phyloP scores from a whole-genome alignment of 2,329 filamentous ascomycete species.

The Hymenoscyphus fraxineus region DNA sequence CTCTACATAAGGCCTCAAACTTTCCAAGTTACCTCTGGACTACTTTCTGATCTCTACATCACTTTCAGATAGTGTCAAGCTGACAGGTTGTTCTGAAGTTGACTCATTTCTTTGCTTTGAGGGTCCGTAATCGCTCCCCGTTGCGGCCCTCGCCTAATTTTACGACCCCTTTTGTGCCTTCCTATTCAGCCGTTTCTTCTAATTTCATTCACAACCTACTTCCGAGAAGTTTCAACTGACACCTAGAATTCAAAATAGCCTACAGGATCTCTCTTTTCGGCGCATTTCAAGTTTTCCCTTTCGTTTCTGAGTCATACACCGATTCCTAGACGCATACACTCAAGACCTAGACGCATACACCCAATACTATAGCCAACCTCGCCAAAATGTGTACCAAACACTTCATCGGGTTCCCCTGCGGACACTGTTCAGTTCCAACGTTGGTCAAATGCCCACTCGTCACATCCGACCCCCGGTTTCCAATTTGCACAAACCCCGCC shows the following conservation, averaged over 20 bases:
- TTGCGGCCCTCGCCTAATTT: background rate
- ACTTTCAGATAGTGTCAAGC: background rate
- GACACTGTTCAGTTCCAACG: constrained; percentile 42
- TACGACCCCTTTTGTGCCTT: background rate
- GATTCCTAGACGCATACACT: background rate
- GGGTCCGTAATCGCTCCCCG: background rate
- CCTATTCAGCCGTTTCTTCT: background rate
- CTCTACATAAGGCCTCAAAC: background rate
- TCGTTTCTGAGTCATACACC: background rate
- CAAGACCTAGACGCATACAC: background rate
- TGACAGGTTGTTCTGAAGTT: background rate
- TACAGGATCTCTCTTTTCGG: background rate
- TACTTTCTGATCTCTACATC: background rate
- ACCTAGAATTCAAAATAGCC: background rate
- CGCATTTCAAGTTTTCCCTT: background rate
- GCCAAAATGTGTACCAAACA: constrained; percentile 45
- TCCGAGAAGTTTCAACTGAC: background rate
- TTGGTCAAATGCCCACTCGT: constrained; percentile 41
- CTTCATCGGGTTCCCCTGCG: constrained; percentile 46
- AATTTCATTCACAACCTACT: too few species aligned
- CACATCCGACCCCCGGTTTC: constrained; percentile 25
- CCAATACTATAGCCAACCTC: background rate
- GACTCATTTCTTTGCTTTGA: background rate
- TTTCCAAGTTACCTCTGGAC: background rate
- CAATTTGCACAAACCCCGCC: constrained; percentile 29